Percentiles rank a stretch among this genome's conserved stretches.
Evolutionary conservation across 441 rosid species (phyloP).

Genomic region (Pelargonium australe): DNA sequence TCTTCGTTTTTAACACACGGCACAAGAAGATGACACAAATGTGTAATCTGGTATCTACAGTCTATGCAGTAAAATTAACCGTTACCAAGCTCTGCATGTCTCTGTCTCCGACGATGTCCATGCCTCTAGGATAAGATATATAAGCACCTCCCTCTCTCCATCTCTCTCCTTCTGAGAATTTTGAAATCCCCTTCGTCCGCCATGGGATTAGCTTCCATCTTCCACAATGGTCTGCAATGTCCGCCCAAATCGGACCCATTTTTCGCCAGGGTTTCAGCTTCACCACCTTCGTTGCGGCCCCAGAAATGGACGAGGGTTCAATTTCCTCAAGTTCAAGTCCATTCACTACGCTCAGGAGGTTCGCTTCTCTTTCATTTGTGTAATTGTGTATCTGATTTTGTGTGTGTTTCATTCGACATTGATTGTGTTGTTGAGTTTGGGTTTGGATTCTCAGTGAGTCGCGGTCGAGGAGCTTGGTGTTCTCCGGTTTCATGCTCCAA

Average conservation of each 20-base stretch:
- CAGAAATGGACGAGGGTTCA: constrained; percentile 32
- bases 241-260: constrained; percentile 34
- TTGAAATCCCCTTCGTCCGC: background rate
- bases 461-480: constrained; percentile 18
- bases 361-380: constrained; percentile 10
- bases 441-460: constrained; percentile 30
- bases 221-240: constrained; percentile 40
- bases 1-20: background rate
- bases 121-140: constrained; percentile 2
- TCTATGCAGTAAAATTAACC: constrained; percentile 5
- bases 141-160: background rate
- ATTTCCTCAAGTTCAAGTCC: constrained; percentile 27
- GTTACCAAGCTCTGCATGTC: background rate
- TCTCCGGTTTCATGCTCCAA: constrained; percentile 35
- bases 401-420: background rate
- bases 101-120: background rate
- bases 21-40: background rate
- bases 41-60: background rate
- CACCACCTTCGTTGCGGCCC: constrained; percentile 25
- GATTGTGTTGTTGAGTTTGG: constrained; percentile 10
- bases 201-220: constrained; percentile 61
- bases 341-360: constrained; percentile 30
- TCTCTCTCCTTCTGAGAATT: background rate
- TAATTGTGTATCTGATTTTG: too few species aligned
- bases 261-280: constrained; percentile 26